Conservation (phyloP, 345 rosid species). For the Hibiscus mutabilis region DNA sequence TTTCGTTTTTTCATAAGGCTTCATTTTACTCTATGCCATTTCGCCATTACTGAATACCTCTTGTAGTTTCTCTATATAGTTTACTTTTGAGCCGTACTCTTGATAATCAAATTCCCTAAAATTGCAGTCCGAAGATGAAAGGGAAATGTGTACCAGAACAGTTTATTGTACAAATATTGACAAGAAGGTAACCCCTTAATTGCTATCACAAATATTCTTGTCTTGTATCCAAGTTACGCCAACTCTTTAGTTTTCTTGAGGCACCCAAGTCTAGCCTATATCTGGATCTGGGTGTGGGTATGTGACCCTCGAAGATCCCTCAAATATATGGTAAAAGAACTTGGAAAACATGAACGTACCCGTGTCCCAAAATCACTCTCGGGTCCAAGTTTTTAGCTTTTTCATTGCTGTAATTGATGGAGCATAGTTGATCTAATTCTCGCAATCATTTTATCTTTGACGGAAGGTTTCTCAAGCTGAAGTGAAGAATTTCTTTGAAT, state of each 20-base stretch:
- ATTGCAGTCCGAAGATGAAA: slow-evolving; percentile 89
- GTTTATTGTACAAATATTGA: slow-evolving; percentile 92
- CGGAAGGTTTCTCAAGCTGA: slow-evolving; percentile 70
- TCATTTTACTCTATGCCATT: slow-evolving; percentile 6
- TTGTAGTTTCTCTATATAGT: background rate
- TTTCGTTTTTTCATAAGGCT: slow-evolving; percentile 3
- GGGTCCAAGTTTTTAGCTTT: background rate
- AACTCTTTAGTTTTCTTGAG: background rate
- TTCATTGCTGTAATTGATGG: background rate
- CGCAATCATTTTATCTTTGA: background rate
- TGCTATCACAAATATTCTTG: background rate
- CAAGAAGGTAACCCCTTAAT: slow-evolving; percentile 47
- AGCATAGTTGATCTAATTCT: background rate
- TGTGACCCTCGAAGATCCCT: background rate
- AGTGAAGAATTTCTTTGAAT: slow-evolving; percentile 71
- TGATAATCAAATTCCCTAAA: background rate
- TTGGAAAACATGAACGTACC: background rate
- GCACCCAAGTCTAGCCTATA: background rate
- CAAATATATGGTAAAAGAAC: background rate
- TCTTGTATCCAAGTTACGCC: background rate
- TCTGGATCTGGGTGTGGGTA: background rate
- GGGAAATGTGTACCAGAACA: slow-evolving; percentile 89
- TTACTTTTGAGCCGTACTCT: slow-evolving; percentile 1
- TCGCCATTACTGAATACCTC: background rate
- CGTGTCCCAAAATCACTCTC: background rate